phyloP scores from a whole-genome alignment of 2,329 filamentous ascomycete species.

The Huntiella abstrusa region DNA sequence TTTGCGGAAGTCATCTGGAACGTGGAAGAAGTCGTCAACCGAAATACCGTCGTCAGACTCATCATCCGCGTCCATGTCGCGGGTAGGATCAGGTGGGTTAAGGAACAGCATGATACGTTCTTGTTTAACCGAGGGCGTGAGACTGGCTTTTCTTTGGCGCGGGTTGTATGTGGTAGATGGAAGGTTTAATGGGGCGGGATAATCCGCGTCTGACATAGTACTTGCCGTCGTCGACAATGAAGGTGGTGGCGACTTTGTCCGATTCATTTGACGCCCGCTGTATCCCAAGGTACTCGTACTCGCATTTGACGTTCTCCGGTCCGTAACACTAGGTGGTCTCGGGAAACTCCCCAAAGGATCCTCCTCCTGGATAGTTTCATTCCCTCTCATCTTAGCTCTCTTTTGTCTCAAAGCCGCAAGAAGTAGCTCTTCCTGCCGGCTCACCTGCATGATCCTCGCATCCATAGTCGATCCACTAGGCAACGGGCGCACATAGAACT shows the following conservation, averaged over 20 bases:
- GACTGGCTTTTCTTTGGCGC: constrained; percentile 4
- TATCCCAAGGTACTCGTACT: constrained; percentile 7
- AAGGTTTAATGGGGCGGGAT: neutral
- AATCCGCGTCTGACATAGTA: neutral
- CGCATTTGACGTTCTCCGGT: constrained; percentile 4
- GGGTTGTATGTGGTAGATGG: neutral
- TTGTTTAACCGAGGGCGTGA: constrained; percentile 7
- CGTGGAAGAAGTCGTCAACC: constrained; percentile 11
- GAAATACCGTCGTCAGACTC: constrained; percentile 14
- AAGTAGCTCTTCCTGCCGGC: constrained; percentile 38
- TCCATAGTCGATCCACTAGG: constrained; percentile 21
- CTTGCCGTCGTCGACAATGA: constrained; percentile 6
- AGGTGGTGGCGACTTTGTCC: neutral
- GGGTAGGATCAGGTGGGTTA: constrained; percentile 6
- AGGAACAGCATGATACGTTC: constrained; percentile 11
- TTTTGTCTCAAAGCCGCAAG: constrained; percentile 37
- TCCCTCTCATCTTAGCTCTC: constrained; percentile 35
- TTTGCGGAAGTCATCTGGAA: constrained; percentile 9
- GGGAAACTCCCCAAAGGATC: constrained; percentile 1
- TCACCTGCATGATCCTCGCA: constrained; percentile 36
- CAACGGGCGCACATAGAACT: constrained; percentile 26
- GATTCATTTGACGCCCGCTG: constrained; percentile 7
- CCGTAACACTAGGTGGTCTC: neutral
- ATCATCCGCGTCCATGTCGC: constrained; percentile 11
- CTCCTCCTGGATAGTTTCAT: constrained; percentile 22